Evolutionary conservation across 2,329 filamentous ascomycete genomes (phyloP).

Genomic region (Penicillium sumatraense): DNA sequence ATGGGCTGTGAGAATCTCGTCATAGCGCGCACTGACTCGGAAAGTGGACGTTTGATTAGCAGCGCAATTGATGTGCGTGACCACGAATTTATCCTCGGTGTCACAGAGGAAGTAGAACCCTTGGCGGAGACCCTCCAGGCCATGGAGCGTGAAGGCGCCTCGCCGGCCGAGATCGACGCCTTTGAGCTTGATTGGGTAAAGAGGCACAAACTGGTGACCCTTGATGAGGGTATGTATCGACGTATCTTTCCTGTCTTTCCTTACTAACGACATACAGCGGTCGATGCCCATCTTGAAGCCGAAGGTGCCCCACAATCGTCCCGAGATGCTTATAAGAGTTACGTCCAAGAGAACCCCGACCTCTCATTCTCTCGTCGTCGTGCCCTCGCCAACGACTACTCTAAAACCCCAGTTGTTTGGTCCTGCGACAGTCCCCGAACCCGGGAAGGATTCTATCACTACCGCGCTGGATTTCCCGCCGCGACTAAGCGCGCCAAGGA

Average conservation of each 20-base stretch:
- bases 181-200: slow-evolving; percentile 91
- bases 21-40: slow-evolving; percentile 93
- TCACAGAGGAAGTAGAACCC: slow-evolving; percentile 77
- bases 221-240: slow-evolving; percentile 70
- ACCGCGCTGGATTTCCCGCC: slow-evolving; percentile 74
- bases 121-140: slow-evolving; percentile 85
- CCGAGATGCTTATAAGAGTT: slow-evolving; percentile 69
- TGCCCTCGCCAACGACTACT: slow-evolving; percentile 69
- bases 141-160: slow-evolving; percentile 82
- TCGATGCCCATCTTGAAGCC: slow-evolving; percentile 71
- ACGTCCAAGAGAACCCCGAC: slow-evolving; percentile 67
- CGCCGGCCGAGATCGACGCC: slow-evolving; percentile 78
- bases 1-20: slow-evolving; percentile 96
- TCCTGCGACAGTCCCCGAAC: slow-evolving; percentile 92
- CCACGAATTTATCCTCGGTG: slow-evolving; percentile 94
- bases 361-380: slow-evolving; percentile 80
- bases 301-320: slow-evolving; percentile 67
- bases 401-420: slow-evolving; percentile 74
- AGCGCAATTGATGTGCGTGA: slow-evolving; percentile 92
- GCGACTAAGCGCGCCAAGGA: slow-evolving; percentile 92
- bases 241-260: background rate
- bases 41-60: slow-evolving; percentile 87
- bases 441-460: slow-evolving; percentile 70
- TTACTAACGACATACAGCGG: slow-evolving; percentile 56
- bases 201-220: slow-evolving; percentile 80